Percentiles rank a stretch among this genome's conserved stretches.
These are phyloP conservation scores for Dalbergia cochinchinensis DNA, from an alignment of 306 rosid species.

Conservation along the genomic window DNA sequence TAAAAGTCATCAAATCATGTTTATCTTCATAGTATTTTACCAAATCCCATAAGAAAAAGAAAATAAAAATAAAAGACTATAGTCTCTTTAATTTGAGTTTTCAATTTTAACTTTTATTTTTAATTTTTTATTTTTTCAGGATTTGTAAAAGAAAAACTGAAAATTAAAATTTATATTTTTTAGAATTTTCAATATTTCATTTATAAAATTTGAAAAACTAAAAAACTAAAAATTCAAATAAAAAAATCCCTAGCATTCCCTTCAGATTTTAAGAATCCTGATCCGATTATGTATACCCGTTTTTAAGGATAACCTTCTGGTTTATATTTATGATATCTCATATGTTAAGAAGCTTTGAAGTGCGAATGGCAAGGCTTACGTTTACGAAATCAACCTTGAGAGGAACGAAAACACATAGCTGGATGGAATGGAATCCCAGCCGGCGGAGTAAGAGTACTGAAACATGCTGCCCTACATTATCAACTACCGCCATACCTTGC, in stretches of 20 bases:
- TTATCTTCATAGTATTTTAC: background rate
- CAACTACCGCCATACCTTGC: background rate
- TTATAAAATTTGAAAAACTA: too few species aligned
- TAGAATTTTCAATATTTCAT: too few species aligned
- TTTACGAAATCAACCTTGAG: background rate
- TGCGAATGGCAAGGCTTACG: background rate
- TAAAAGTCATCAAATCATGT: too few species aligned
- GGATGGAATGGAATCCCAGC: constrained; percentile 2
- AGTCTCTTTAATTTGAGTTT: too few species aligned
- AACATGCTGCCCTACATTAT: background rate
- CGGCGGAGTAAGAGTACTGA: background rate
- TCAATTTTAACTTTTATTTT: too few species aligned
- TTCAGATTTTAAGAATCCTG: background rate
- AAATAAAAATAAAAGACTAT: background rate
- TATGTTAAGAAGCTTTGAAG: constrained; percentile 3
- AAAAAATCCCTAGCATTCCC: too few species aligned
- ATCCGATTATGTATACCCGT: background rate
- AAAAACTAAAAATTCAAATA: too few species aligned
- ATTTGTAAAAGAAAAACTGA: too few species aligned
- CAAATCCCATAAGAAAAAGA: background rate
- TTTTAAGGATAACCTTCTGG: constrained; percentile 5
- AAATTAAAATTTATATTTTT: too few species aligned
- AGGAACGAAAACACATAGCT: background rate
- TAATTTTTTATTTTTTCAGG: too few species aligned
- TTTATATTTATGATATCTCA: background rate